Base-by-base conservation (phyloP, 2,329 filamentous ascomycete genomes). In the Pestalotiopsis sp. region DNA sequence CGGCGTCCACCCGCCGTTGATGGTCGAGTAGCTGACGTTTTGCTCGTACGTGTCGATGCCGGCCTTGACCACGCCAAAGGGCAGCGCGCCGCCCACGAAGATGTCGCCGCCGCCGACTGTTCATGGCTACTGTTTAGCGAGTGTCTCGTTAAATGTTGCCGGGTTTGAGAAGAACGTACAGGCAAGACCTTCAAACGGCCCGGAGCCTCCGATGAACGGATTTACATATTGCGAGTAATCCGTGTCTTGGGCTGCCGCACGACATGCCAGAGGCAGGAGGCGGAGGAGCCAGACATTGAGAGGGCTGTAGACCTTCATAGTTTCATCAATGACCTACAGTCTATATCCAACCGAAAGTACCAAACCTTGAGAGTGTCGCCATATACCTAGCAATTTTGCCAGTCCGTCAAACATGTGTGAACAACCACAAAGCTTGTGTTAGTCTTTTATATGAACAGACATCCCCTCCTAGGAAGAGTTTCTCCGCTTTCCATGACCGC, bases 201-300 rank as follows among this genome's bases (percentile, higher is more conserved):
- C 64, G 14, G 64, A 66, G 9, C 64, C 64, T 41, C 64, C 64
- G 60, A 86, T 84, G 67, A 87, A 84, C 0, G 81, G 82, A 69
- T 86, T 84, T 7, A 87, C 84, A 77, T 82, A 81, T 70, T 81
- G 72, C 1, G 81, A 73, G 68, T 80, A 83, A 71, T 83, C 77
- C 20, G 20, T 45, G 13, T 27, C 66, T 64, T 68, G 66, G 14
- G 23, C 66, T 17, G 56, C n/a, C 13, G 20, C 41, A 13, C 17
- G 13, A 5, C 25, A 39, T n/a, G 27, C 45, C 52, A 65, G 60
- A 7, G 65, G 39, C 39, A 63, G 13, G 59, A 31, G 27, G 27
- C 39, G 13, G 59, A 31, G 27, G 27, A 36, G 11, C 31, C 36
- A 20, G 31, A 2, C 36, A 13, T 59, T 25, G 57, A 59, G 9